phyloP scores from a whole-genome alignment of 2,329 filamentous ascomycete genomes.

The Fusarium vanettenii region DNA sequence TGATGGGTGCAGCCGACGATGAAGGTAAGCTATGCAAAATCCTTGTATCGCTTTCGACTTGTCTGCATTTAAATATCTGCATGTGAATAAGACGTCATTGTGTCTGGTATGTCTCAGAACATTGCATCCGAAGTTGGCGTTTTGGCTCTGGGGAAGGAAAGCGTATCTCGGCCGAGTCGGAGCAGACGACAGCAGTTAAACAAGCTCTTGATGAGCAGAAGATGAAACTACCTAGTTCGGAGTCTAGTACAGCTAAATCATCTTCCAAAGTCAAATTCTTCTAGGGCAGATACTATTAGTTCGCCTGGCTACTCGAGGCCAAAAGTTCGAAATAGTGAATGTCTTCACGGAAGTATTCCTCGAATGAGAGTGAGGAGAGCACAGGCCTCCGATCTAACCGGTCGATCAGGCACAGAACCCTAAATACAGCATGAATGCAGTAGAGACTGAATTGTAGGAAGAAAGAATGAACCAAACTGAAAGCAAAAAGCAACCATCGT shows the following conservation, averaged over 20 bases:
- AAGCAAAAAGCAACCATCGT: background rate
- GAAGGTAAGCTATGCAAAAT: background rate
- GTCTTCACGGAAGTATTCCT: background rate
- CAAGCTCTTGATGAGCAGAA: background rate
- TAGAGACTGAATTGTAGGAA: background rate
- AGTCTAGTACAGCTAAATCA: background rate
- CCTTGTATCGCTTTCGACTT: background rate
- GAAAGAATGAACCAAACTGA: background rate
- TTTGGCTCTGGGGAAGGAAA: background rate
- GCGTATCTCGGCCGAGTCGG: background rate
- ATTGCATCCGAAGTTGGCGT: background rate
- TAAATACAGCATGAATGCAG: background rate
- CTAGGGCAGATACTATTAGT: background rate
- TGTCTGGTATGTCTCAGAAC: background rate
- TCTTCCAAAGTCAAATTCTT: background rate
- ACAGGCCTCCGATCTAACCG: background rate
- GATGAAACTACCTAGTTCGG: background rate
- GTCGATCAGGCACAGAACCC: background rate
- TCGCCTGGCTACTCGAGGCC: no score
- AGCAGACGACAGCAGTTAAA: background rate
- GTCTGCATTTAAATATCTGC: background rate
- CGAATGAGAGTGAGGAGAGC: background rate
- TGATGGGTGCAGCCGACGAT: background rate
- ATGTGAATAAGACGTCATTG: background rate
- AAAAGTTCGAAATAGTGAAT: no score